Conservation (phyloP, 2,329 filamentous ascomycete genomes). For the Fusarium continuum region DNA sequence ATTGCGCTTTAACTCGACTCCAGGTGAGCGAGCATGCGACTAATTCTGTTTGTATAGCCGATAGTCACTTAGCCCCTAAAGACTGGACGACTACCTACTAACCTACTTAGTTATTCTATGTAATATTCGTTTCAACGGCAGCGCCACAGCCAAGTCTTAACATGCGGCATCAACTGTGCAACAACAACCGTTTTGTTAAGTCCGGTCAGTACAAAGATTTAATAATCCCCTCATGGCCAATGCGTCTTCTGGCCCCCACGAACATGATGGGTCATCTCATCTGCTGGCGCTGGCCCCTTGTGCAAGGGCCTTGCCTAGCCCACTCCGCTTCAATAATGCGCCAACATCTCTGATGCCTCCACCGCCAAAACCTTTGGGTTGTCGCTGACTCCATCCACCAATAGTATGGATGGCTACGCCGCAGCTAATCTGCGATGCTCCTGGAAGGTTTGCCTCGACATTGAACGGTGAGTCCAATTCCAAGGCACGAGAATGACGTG, state of each 20-base stretch:
- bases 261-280: constrained; percentile 24
- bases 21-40: neutral
- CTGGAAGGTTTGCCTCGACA: neutral
- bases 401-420: constrained; percentile 10
- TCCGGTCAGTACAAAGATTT: neutral
- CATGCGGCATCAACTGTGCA: neutral
- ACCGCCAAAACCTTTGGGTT: neutral
- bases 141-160: constrained; percentile 1
- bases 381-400: constrained; percentile 21
- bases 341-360: constrained; percentile 5
- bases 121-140: constrained; percentile 3
- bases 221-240: constrained; percentile 35
- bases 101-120: constrained; percentile 6
- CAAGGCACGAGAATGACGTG: constrained; percentile 22
- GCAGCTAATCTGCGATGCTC: constrained; percentile 30
- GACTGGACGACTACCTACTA: neutral
- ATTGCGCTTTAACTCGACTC: neutral
- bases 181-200: neutral
- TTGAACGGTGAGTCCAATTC: constrained; percentile 7
- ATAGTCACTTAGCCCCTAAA: neutral
- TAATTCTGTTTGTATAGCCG: neutral
- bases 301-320: constrained; percentile 21
- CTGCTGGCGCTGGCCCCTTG: constrained; percentile 20
- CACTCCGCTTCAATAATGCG: constrained; percentile 26
- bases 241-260: constrained; percentile 13